Evolutionary conservation across 2,329 filamentous ascomycete genomes (phyloP).

Genomic region (Pseudogymnoascus verrucosus): DNA sequence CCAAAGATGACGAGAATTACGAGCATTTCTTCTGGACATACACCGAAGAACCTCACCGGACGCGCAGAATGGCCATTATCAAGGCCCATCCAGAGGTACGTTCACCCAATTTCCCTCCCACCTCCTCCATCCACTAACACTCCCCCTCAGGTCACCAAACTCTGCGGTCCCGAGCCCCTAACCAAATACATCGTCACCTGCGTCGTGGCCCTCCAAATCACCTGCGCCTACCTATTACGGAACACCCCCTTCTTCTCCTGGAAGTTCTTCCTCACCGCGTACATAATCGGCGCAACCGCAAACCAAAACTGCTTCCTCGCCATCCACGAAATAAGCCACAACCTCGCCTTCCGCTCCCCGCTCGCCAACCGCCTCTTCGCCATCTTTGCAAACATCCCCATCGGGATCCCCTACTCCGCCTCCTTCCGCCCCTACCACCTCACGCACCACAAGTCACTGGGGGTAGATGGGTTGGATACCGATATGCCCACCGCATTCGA

Average conservation of each 20-base stretch:
- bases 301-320: conserved; percentile 99
- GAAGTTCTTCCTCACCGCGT: conserved; percentile 79
- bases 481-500: conserved; percentile 90
- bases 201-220: conserved; percentile 76
- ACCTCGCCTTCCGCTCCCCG: conserved; percentile 80
- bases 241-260: conserved; percentile 73
- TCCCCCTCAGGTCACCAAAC: conserved; percentile 69
- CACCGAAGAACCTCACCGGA: conserved; percentile 93
- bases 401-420: conserved; percentile 91
- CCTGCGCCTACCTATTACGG: conserved; percentile 68
- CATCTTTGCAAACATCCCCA: conserved; percentile 90
- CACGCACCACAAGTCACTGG: conserved; percentile 97
- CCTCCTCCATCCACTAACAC: neutral
- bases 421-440: conserved; percentile 96
- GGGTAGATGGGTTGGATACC: conserved; percentile 91
- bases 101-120: conserved; percentile 4
- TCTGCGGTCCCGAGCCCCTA: conserved; percentile 90
- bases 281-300: conserved; percentile 84
- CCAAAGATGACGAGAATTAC: conserved; percentile 24
- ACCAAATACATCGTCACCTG: conserved; percentile 86
- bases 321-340: conserved; percentile 98
- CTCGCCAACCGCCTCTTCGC: conserved; percentile 77
- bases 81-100: conserved; percentile 91
- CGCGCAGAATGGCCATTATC: conserved; percentile 85
- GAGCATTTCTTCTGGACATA: conserved; percentile 93